Evolutionary conservation across 306 rosid species (phyloP), one percentile per base, ranked within the genome.

Genomic region (Fragaria nilgerrensis): DNA sequence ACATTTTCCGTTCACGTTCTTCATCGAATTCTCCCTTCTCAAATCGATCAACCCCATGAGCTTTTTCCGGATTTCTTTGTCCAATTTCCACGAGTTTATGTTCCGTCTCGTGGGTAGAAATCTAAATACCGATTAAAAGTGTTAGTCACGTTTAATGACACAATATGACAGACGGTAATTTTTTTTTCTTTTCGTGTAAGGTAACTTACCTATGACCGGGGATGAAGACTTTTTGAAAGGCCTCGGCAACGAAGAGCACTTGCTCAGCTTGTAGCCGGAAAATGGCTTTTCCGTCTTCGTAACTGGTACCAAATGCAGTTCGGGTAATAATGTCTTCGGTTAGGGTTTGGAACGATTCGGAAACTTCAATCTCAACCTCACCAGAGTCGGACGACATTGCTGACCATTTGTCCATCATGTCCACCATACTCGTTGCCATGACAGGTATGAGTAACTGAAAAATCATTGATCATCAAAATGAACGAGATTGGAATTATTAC

Each of bases 361-460:
- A 91, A 41, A 96, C 98, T 80, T 96, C 99, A 2, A 96, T 82
- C 77, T 96, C 99, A 5, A 96, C 89, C 87, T 96, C 98, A 11
- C 90, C 96, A 2, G 82, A 73, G 19, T 77, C 45, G n/a, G 76
- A 43, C 36, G 70, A 52, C 89, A 81, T 83, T 45, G 82, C 82
- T 16, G 81, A 68, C 99, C 97, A 95, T 68, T 86, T 89, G 25
- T 89, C 93, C 81, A 91, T 80, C 99, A 92, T 89, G 39, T 89
- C 89, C 13, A 81, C 89, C 82, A 91, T 93, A 52, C 89, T 91
- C n/a, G 78, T 82, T 50, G 84, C 92, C 94, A 96, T 86, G 84
- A 87, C 91, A 17, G 99, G 99, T 72, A 96, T 83, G 88, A 92
- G 47, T 71, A 90, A 73, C 99, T 95, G 75, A 75, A 52, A 75